Conservation (phyloP, 305 asterid genomes). For the Fraxinus paxiana region DNA sequence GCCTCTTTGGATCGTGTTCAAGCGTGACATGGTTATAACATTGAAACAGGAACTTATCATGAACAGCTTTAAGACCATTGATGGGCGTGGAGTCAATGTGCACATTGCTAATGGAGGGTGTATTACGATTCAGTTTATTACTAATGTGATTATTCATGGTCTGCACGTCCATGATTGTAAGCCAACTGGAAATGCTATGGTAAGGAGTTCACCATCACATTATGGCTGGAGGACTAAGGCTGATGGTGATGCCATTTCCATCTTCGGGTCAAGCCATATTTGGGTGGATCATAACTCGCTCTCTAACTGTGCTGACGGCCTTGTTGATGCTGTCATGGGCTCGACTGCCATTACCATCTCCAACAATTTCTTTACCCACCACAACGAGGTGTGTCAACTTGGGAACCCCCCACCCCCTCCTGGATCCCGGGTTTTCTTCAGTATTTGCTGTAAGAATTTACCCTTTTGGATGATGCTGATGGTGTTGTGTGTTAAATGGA, state of each 20-base stretch:
- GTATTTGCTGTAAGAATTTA: background rate
- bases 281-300: conserved; percentile 96
- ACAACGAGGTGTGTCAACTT: conserved; percentile 64
- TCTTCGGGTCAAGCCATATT: conserved; percentile 81
- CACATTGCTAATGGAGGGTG: conserved; percentile 90
- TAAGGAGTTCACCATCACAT: conserved; percentile 84
- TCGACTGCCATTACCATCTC: conserved; percentile 91
- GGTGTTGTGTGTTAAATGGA: conserved; percentile 1
- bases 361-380: conserved; percentile 87
- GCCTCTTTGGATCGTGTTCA: conserved; percentile 87
- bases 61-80: conserved; percentile 98
- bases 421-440: background rate
- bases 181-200: conserved; percentile 95
- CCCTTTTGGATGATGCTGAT: background rate
- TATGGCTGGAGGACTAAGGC: conserved; percentile 98
- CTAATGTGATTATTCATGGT: conserved; percentile 85
- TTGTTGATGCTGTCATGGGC: conserved; percentile 94
- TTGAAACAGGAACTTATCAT: conserved; percentile 85
- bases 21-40: conserved; percentile 76
- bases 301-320: conserved; percentile 91
- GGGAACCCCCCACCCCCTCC: background rate
- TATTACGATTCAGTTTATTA: conserved; percentile 70
- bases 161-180: conserved; percentile 71
- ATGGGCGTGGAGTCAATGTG: conserved; percentile 87
- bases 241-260: conserved; percentile 86